Base-by-base conservation (phyloP, 192 early-diverging fungal genomes). In the Funneliformis geosporum region DNA sequence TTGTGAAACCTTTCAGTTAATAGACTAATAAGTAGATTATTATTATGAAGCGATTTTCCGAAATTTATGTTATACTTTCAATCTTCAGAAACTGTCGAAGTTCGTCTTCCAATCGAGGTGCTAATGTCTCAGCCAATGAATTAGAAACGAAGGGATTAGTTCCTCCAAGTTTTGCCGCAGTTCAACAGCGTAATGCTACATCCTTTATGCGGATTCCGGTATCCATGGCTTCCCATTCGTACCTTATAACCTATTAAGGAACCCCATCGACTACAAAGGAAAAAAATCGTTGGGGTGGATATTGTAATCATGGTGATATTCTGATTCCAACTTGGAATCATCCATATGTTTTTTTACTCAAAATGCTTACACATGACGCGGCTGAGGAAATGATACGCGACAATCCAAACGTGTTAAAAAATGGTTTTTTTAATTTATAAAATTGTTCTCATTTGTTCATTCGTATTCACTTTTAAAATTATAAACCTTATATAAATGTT, bases 261-360 rank as follows among this genome's bases (percentile, higher is more conserved):
- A 60, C 59, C 59, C 25, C 38, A 68, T 28, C 0, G 66, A 68
- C 74, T 55, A 55, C 55, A 3, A 75, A 1, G 28, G 50, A 42
- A 18, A 43, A 27, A 25, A 44, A 44, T 44, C 43, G 43, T 5
- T 44, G 43, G 43, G 47, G 14, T 50, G 47, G 47, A 11, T 50
- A 50, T 16, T 50, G 47, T 50, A 11, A 50, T 1, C 47, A 50
- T 16, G 47, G 47, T 50, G 14, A 16, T 18, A 50, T 50, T 50
- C 14, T 50, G 0, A 16, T 50, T 16, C 47, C 47, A 2, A 50
- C 47, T 5, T 50, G 47, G 47, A 11, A 78, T 68, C 76, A 64
- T 27, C 28, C 76, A 64, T 78, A 78, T 68, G 43, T 78, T 12
- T 68, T 55, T 46, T 67, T 64, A 33, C 65, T 78, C 21, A 64